Base-by-base conservation (phyloP, 306 rosid genomes). In the Lathyrus tuberosus region DNA sequence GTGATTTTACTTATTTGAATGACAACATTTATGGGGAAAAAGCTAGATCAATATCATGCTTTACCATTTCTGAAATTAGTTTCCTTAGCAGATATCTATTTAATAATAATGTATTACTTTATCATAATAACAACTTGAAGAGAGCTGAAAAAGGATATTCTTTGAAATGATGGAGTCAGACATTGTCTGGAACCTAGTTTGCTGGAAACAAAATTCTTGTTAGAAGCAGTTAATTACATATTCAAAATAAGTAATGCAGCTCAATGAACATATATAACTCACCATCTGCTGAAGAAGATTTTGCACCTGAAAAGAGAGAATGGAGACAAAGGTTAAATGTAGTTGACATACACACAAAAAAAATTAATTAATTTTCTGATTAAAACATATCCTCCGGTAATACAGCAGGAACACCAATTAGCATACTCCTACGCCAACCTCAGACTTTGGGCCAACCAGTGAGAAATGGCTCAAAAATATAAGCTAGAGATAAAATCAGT, bases 131-230 rank as follows among this genome's bases (percentile, higher is more conserved):
- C 48, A 49, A 60, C 48, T 78, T 16, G 31, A 73, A 71, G 47
- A 41, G 52, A 9, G 12, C 22, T 87, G 91, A 71, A 76, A 76
- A 89, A 92, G 98, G 96, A 92, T 92, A 92, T 90, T 89, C 86
- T 92, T 92, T 57, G 96, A 79, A 67, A 92, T 86, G 66, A 92
- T 92, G 76, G 96, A 90, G 82, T 92, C 96, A 0, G 98, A 88
- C 96, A 92, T 90, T 51, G 89, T 77, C 80, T 92, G 96, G 86
- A 90, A 92, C 85, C 96, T 90, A 61, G 78, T 79, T 92, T 92
- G 96, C 98, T 90, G 96, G 78, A 87, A 72, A 72, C 44, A 73
- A 76, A 70, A 42, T 51, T 20, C 38, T 30, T 26, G 65, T 83
- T 67, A 87, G 83, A 30, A 76, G 42, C 24, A 60, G 62, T 33